Evolutionary conservation across 208 protist genomes (phyloP).

Genomic region (Trypanosoma avium): DNA sequence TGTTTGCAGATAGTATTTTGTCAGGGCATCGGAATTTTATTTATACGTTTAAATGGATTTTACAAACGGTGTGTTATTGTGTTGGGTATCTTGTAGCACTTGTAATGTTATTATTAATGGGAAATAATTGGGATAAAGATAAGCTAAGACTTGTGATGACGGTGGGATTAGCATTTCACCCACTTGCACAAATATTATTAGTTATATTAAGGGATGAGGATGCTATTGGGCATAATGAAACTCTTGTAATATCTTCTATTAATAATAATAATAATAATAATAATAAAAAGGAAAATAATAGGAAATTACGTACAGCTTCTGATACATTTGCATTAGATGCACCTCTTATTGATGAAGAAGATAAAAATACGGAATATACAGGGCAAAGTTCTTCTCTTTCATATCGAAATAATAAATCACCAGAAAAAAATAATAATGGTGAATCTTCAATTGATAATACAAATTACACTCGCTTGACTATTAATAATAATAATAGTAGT

Average conservation of each 20-base stretch:
- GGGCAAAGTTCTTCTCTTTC: too few species aligned
- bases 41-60: slow-evolving; percentile 69
- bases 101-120: slow-evolving; percentile 30
- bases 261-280: neutral
- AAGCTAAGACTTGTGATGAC: slow-evolving; percentile 32
- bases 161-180: slow-evolving; percentile 20
- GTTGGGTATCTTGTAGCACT: slow-evolving; percentile 41
- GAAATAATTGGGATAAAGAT: slow-evolving; percentile 31
- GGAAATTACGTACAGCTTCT: slow-evolving; percentile 11
- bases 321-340: too few species aligned
- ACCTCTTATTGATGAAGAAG: too few species aligned
- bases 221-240: neutral
- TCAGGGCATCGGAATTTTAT: slow-evolving; percentile 32
- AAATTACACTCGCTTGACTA: too few species aligned
- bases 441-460: too few species aligned
- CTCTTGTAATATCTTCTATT: neutral
- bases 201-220: slow-evolving; percentile 11
- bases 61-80: slow-evolving; percentile 54
- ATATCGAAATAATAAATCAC: too few species aligned
- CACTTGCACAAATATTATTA: slow-evolving; percentile 16
- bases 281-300: neutral
- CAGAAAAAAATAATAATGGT: too few species aligned
- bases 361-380: too few species aligned
- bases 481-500: too few species aligned
- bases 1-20: slow-evolving; percentile 58